phyloP scores from a whole-genome alignment of 805 yeast species.

The Candida rishiriensis region DNA sequence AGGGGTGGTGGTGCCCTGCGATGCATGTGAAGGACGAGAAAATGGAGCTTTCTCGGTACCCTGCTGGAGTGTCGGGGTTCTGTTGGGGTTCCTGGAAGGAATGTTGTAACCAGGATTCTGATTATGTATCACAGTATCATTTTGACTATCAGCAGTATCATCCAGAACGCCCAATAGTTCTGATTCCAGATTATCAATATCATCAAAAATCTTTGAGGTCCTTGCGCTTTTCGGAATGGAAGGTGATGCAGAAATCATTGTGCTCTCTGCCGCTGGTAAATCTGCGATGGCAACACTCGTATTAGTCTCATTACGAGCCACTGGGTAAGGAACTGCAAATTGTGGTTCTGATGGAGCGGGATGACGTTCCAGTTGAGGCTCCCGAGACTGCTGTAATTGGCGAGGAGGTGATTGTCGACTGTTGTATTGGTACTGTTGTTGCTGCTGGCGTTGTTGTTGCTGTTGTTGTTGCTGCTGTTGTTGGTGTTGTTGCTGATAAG shows the following conservation, averaged over 20 bases:
- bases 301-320: neutral
- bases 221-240: slow-evolving; percentile 8
- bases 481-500: neutral
- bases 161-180: slow-evolving; percentile 22
- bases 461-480: neutral
- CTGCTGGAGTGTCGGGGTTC: neutral
- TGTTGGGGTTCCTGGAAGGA: neutral
- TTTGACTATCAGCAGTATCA: slow-evolving; percentile 1
- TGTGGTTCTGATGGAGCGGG: neutral
- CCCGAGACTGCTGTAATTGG: neutral
- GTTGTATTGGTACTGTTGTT: neutral
- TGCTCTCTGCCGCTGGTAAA: neutral
- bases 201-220: slow-evolving; percentile 23
- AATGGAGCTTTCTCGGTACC: neutral
- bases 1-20: neutral
- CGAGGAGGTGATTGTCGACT: neutral
- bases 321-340: neutral
- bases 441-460: neutral
- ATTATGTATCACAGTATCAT: too few relatives aligned
- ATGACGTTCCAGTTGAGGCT: neutral
- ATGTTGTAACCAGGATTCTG: neutral
- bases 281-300: too few relatives aligned
- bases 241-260: neutral
- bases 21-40: neutral
- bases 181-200: slow-evolving; percentile 25